phyloP scores from a whole-genome alignment of 2,329 filamentous ascomycete genomes.

The Teratosphaeria gauchensis region DNA sequence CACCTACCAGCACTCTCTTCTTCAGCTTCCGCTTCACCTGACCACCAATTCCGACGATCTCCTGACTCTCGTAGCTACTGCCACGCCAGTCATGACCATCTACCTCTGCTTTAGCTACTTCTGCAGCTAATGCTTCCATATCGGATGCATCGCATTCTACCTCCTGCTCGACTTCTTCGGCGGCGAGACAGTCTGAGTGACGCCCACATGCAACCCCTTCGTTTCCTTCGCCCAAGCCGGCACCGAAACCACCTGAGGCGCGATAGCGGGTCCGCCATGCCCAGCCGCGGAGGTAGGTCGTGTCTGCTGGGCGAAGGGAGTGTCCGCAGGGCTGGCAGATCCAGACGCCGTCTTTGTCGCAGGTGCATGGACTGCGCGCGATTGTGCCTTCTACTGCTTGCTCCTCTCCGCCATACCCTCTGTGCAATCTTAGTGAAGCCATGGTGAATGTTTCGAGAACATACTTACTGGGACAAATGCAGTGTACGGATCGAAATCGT shows the following conservation, averaged over 20 bases:
- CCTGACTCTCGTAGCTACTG: constrained; percentile 73
- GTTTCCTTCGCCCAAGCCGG: constrained; percentile 78
- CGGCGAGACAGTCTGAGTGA: constrained; percentile 65
- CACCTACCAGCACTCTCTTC: constrained; percentile 69
- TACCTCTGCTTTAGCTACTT: constrained; percentile 18
- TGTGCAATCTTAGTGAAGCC: not conserved
- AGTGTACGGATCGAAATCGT: constrained; percentile 10
- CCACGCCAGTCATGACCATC: constrained; percentile 37
- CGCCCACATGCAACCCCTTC: constrained; percentile 82
- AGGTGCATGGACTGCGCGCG: constrained; percentile 42
- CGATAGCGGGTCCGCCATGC: constrained; percentile 78
- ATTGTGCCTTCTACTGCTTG: not conserved
- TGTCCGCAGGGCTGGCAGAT: constrained; percentile 78
- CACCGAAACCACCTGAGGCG: constrained; percentile 71
- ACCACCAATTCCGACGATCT: constrained; percentile 85
- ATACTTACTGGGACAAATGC: not conserved
- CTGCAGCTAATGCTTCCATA: constrained; percentile 41
- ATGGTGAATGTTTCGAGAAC: not conserved
- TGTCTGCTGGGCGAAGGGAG: constrained; percentile 52
- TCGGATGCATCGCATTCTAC: constrained; percentile 78
- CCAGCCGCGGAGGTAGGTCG: constrained; percentile 61
- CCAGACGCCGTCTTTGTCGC: constrained; percentile 57
- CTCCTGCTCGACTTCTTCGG: constrained; percentile 69
- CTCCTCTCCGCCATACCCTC: not conserved
- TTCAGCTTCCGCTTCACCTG: constrained; percentile 82